phyloP scores from a whole-genome alignment of 1,284 basidiomycete species.

The Malassezia vespertilionis region DNA sequence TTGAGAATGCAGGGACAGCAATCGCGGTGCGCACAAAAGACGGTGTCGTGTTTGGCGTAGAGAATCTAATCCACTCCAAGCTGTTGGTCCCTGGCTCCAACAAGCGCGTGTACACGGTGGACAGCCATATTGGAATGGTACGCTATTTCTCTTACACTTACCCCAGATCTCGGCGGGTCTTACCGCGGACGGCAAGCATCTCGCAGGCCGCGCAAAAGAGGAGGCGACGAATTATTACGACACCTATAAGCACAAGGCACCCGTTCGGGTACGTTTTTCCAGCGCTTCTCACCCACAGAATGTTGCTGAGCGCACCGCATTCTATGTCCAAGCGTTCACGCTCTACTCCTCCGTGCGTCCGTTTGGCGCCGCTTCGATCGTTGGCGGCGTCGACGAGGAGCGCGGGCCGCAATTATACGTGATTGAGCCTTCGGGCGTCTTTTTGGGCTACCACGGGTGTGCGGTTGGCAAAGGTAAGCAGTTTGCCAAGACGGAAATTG shows the following conservation, averaged over 20 bases:
- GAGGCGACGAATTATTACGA: slow-evolving; percentile 72
- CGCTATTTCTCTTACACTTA: background rate
- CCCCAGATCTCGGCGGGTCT: slow-evolving; percentile 59
- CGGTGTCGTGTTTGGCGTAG: slow-evolving; percentile 78
- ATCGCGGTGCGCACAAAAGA: slow-evolving; percentile 78
- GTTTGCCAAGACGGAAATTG: slow-evolving; percentile 92
- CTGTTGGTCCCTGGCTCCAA: slow-evolving; percentile 87
- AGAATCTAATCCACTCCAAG: slow-evolving; percentile 96
- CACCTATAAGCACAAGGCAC: slow-evolving; percentile 63
- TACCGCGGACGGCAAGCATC: slow-evolving; percentile 81
- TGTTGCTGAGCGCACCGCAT: slow-evolving; percentile 70
- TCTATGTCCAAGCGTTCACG: slow-evolving; percentile 89
- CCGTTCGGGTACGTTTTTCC: slow-evolving; percentile 60
- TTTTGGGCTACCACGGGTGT: slow-evolving; percentile 54
- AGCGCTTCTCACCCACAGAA: slow-evolving; percentile 51
- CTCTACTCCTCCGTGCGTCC: slow-evolving; percentile 96
- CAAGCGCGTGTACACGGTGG: slow-evolving; percentile 81
- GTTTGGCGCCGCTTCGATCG: slow-evolving; percentile 84
- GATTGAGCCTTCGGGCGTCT: slow-evolving; percentile 89
- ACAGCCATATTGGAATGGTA: slow-evolving; percentile 79
- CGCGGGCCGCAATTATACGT: slow-evolving; percentile 66
- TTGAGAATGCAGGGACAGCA: slow-evolving; percentile 80
- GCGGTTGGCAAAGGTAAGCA: slow-evolving; percentile 94
- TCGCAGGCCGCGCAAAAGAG: slow-evolving; percentile 72
- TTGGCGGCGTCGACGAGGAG: slow-evolving; percentile 77